These are phyloP conservation scores for Leptodermis oblonga DNA, from an alignment of 257 asterid species.

Conservation along the genomic window DNA sequence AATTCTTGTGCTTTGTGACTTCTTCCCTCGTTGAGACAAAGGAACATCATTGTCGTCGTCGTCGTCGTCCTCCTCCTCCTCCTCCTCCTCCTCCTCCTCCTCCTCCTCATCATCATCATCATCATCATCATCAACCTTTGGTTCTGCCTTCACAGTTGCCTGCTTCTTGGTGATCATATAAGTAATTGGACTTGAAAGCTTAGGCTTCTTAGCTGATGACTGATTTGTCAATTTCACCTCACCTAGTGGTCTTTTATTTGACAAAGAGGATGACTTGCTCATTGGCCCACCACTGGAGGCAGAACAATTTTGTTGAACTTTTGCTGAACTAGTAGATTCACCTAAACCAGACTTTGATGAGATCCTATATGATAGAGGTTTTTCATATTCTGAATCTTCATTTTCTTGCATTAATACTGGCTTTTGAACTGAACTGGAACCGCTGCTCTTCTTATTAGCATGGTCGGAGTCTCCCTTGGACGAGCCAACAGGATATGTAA, in stretches of 20 bases:
- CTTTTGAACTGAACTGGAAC: conserved; percentile 34
- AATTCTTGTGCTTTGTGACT: conserved; percentile 37
- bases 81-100: too few species aligned
- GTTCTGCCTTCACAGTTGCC: conserved; percentile 48
- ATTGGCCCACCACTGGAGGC: conserved; percentile 22
- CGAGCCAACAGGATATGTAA: conserved; percentile 33
- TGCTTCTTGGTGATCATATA: conserved; percentile 33
- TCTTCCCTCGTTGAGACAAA: conserved; percentile 64
- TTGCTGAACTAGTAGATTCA: conserved; percentile 38
- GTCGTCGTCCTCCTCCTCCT: too few species aligned
- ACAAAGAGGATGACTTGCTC: conserved; percentile 42
- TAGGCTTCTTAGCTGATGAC: conserved; percentile 55
- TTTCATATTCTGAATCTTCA: conserved; percentile 83
- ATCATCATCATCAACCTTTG: conserved; percentile 68
- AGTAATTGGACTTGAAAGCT: conserved; percentile 47
- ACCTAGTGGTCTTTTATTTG: conserved; percentile 64
- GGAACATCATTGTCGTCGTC: too few species aligned
- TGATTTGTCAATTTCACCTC: conserved; percentile 44
- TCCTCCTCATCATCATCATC: too few species aligned
- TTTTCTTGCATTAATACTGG: conserved; percentile 39
- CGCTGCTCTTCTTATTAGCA: conserved; percentile 33
- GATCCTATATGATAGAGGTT: conserved; percentile 55
- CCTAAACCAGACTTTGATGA: conserved; percentile 35
- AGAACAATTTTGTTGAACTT: conserved; percentile 62
- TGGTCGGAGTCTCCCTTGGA: conserved; percentile 38